phyloP scores from a whole-genome alignment of 139 green algal genomes.

The Volvox reticuliferus region DNA sequence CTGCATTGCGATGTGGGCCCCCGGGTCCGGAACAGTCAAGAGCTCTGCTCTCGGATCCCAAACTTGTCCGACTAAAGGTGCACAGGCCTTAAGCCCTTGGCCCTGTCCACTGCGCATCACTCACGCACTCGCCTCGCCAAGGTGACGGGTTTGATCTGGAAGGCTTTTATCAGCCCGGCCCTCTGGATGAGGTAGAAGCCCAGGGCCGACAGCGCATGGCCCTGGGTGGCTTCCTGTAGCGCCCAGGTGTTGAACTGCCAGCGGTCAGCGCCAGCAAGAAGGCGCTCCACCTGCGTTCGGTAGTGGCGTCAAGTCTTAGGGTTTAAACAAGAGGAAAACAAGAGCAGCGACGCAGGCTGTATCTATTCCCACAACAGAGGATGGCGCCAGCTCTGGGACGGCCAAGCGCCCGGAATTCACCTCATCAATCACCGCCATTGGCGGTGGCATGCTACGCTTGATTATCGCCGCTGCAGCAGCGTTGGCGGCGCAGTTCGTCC shows the following conservation, averaged over 20 bases:
- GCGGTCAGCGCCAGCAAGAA: slow-evolving; percentile 40
- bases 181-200: slow-evolving; percentile 56
- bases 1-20: too few species aligned
- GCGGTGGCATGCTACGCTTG: neutral
- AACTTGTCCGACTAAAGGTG: too few species aligned
- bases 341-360: neutral
- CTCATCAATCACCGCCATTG: slow-evolving; percentile 3
- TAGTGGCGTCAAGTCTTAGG: neutral
- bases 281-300: slow-evolving; percentile 43
- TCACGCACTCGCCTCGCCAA: slow-evolving; percentile 43
- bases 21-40: too few species aligned
- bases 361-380: neutral
- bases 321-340: neutral
- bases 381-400: neutral
- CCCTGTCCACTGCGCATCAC: too few species aligned
- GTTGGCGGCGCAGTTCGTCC: neutral
- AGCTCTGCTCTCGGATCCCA: too few species aligned
- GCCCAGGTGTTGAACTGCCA: slow-evolving; percentile 64
- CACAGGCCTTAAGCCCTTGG: too few species aligned
- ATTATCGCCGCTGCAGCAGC: neutral
- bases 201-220: slow-evolving; percentile 51
- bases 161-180: slow-evolving; percentile 38
- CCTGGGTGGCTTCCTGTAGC: slow-evolving; percentile 52
- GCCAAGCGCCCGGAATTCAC: neutral
- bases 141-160: slow-evolving; percentile 19